phyloP scores from a whole-genome alignment of 768 basidiomycete genomes.

The Lentinula raphanica region DNA sequence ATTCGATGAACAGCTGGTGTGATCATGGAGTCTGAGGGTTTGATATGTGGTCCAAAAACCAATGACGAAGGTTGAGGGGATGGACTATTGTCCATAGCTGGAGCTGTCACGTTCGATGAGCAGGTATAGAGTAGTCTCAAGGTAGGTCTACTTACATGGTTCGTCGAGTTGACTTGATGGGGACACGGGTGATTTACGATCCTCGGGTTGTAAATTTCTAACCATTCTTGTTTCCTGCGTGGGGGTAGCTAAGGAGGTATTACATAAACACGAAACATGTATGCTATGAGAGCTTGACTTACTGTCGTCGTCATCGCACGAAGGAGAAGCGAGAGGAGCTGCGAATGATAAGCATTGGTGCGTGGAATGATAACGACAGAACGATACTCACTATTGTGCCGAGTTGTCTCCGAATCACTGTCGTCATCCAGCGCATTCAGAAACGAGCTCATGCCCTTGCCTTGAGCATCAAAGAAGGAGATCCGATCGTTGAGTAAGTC shows the following conservation, averaged over 20 bases:
- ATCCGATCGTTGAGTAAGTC: conserved; percentile 50
- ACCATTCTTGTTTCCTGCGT: not conserved
- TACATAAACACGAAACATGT: not conserved
- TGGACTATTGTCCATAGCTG: not conserved
- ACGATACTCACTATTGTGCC: conserved; percentile 20
- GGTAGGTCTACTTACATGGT: not conserved
- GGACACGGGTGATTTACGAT: not conserved
- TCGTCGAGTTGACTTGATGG: not conserved
- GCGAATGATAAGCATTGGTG: not conserved
- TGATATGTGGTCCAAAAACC: not conserved
- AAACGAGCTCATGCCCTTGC: conserved; percentile 28
- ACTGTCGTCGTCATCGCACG: not conserved
- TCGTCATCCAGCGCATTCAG: conserved; percentile 32
- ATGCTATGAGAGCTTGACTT: not conserved
- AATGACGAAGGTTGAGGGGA: not conserved
- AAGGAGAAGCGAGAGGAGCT: not conserved
- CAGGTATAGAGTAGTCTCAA: no score
- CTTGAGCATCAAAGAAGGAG: conserved; percentile 34
- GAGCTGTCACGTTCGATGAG: not conserved
- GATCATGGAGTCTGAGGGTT: conserved; percentile 2
- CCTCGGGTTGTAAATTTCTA: not conserved
- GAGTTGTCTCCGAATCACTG: conserved; percentile 25
- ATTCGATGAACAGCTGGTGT: conserved; percentile 19
- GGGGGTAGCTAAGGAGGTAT: not conserved
- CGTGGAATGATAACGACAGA: not conserved